Conservation (phyloP, 345 rosid species). For the Aquilaria malaccensis region DNA sequence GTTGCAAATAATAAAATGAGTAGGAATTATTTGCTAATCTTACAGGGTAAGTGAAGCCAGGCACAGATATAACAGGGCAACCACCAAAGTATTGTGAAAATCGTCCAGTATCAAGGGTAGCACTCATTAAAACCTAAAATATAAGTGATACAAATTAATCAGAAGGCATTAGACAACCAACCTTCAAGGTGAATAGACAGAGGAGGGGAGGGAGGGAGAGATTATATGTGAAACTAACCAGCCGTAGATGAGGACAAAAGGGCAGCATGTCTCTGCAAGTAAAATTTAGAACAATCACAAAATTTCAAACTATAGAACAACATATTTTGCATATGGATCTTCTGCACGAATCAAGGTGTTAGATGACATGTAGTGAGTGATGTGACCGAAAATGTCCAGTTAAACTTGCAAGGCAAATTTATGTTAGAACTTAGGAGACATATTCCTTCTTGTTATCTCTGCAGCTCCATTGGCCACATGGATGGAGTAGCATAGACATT, state of each 20-base stretch:
- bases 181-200: constrained; percentile 3
- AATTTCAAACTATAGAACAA: background rate
- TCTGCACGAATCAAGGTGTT: too few relatives aligned
- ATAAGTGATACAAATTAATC: background rate
- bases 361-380: too few relatives aligned
- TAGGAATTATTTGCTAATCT: constrained; percentile 13
- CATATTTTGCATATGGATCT: too few relatives aligned
- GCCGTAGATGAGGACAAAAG: constrained; percentile 65
- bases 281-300: constrained; percentile 13
- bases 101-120: constrained; percentile 84
- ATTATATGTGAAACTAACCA: constrained; percentile 49
- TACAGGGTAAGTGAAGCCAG: constrained; percentile 94
- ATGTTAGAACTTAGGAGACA: too few relatives aligned
- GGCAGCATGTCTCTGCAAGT: constrained; percentile 89
- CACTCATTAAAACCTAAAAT: constrained; percentile 87
- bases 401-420: too few relatives aligned
- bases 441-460: too few relatives aligned
- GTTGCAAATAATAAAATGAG: constrained; percentile 5
- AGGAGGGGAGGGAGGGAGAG: constrained; percentile 1
- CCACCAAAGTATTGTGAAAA: constrained; percentile 94
- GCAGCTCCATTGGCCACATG: too few relatives aligned
- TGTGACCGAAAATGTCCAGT: too few relatives aligned
- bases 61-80: constrained; percentile 82
- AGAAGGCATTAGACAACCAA: too few relatives aligned
- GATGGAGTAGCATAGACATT: too few relatives aligned